Percentiles rank a stretch among this genome's conserved stretches.
Conservation (phyloP, 192 early-diverging fungal species). For the Cladochytrium replicatum region DNA sequence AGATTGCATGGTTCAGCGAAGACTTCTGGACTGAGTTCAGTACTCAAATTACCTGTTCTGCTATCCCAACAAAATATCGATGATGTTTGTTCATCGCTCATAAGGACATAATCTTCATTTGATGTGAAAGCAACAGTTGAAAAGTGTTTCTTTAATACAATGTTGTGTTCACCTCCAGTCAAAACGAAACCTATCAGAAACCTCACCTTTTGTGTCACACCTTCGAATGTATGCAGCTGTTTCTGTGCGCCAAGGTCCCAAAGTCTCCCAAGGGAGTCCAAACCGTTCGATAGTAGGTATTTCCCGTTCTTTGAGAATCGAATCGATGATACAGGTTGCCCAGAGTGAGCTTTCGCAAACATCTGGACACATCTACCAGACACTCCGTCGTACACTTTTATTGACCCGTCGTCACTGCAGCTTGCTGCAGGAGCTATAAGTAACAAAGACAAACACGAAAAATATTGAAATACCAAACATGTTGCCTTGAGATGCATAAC, state of each 20-base stretch:
- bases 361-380: conserved; percentile 64
- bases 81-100: conserved; percentile 8
- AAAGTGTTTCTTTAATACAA: conserved; percentile 64
- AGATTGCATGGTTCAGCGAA: neutral
- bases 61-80: conserved; percentile 24
- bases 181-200: neutral
- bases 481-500: conserved; percentile 59
- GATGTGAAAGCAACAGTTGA: conserved; percentile 19
- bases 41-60: conserved; percentile 8
- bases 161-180: conserved; percentile 19
- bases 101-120: conserved; percentile 26
- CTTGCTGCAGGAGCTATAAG: conserved; percentile 27
- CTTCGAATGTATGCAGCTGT: conserved; percentile 60
- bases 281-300: conserved; percentile 69
- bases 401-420: conserved; percentile 71
- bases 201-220: conserved; percentile 43
- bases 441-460: neutral
- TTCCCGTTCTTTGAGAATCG: conserved; percentile 64
- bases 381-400: conserved; percentile 80
- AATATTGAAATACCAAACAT: conserved; percentile 45
- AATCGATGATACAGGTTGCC: conserved; percentile 59
- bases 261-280: conserved; percentile 60
- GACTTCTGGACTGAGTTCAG: neutral
- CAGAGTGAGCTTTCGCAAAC: conserved; percentile 68
- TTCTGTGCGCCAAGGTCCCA: conserved; percentile 78